Evolutionary conservation across 495 filamentous ascomycete species (phyloP), one percentile per base, ranked within the genome.

Genomic region (Thozetella sp.): DNA sequence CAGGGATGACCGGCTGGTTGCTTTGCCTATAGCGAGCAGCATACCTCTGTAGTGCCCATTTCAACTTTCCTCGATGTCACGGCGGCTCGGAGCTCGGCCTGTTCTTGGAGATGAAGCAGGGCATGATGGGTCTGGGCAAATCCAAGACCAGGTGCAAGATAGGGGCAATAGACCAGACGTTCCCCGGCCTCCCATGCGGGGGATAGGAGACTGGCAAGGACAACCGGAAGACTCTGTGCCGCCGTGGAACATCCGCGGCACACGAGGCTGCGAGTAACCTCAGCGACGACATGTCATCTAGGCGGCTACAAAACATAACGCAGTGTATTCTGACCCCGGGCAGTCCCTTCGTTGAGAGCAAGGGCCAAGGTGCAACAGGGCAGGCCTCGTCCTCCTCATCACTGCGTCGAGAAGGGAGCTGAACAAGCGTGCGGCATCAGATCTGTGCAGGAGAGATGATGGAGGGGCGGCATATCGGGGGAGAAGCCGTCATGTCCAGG

Each of bases 401-500:
- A n/a, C 30, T 37, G 6, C 15, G 30, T 37, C 30, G 30, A 6
- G 30, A 37, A 15, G 6, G 30, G 30, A 6, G 6, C 6, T 37
- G 30, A 37, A 15, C 30, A 37, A 37, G 15, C 6, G 30, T 6
- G 30, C 15, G 30, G 30, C 30, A 37, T 15, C 15, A 37, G 30
- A 37, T 37, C 30, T 37, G 30, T 37, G 15, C 30, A 37, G 15
- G 30, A 37, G 43, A 48, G 9, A 48, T 48, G 43, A 48, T 48
- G 43, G 43, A 48, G 43, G 43, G 9, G 43, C 43, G 55, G 25
- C 58, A 22, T 25, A 22, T 45, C 22, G 52, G 48, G n/a, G 40
- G 54, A 55, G 15, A 45, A 57, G 55, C 56, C 56, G 54, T 57
- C 53, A 55, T 56, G 46, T 52, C 53, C 19, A 19, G 50, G 56